phyloP scores from a whole-genome alignment of 2,329 filamentous ascomycete genomes.

The Pseudogymnoascus sp. region DNA sequence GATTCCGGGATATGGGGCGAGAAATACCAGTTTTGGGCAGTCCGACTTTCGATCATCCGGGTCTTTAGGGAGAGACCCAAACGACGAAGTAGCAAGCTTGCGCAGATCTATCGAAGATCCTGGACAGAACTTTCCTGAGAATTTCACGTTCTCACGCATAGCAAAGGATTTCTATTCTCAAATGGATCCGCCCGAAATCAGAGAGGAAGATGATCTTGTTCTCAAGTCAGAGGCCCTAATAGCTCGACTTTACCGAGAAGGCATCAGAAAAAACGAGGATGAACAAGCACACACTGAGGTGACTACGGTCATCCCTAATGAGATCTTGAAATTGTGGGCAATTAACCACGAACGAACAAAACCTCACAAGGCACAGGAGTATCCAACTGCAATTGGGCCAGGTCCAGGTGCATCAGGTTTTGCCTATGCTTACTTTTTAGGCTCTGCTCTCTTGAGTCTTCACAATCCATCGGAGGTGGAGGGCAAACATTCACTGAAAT shows the following conservation, averaged over 20 bases:
- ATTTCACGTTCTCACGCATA: conserved; percentile 56
- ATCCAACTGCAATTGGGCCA: conserved; percentile 56
- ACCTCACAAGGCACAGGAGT: conserved; percentile 42
- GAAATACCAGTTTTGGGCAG: background rate
- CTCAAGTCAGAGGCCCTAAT: conserved; percentile 67
- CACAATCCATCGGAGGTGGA: conserved; percentile 50
- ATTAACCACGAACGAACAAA: conserved; percentile 38
- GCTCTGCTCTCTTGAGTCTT: conserved; percentile 66
- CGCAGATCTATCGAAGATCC: background rate
- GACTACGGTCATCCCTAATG: conserved; percentile 44
- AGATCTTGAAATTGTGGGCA: conserved; percentile 49
- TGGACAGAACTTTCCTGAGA: conserved; percentile 20
- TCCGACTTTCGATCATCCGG: background rate
- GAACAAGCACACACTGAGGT: conserved; percentile 47
- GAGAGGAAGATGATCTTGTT: conserved; percentile 64
- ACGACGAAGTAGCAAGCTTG: background rate
- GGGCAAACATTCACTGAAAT: conserved; percentile 26
- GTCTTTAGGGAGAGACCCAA: background rate
- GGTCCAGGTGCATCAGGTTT: conserved; percentile 53
- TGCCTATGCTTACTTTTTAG: conserved; percentile 71
- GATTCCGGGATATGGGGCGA: background rate
- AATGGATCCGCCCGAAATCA: conserved; percentile 49
- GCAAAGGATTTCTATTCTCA: conserved; percentile 61
- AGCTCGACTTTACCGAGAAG: conserved; percentile 54
- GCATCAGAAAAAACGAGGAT: conserved; percentile 48